Base-by-base conservation (phyloP, 495 filamentous ascomycete genomes). In the Xylaria acuta region DNA sequence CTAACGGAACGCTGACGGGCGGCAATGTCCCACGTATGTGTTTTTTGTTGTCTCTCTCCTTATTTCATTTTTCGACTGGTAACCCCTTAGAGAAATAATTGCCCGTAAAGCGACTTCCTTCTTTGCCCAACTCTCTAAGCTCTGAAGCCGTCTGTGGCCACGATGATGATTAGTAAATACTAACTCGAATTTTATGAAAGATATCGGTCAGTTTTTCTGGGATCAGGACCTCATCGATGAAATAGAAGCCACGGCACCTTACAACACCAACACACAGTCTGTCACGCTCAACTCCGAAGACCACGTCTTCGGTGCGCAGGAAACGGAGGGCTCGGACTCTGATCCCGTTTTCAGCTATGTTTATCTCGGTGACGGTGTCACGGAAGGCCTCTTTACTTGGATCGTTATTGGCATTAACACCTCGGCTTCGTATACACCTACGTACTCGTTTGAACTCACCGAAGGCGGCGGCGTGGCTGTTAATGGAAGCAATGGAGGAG, bases 181-280 rank as follows among this genome's bases (percentile, higher is more conserved):
- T 83, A 79, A n/a, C 84, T 83, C 53, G 88, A 86, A n/a, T 70
- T 74, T 0, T 84, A 3, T 87, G 14, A 80, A 85, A 1, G 86
- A 91, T 77, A 81, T 90, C 63, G 89, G 89, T 25, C 88, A 92
- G 77, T 60, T 90, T 56, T 91, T 90, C 87, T 91, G 86, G 69
- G 87, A 90, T 75, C 83, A 89, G 73, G 78, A 82, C 38, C 85
- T 91, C 3, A 81, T 54, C 49, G 49, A 54, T n/a, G 25, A 75
- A 2, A 85, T 87, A 58, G 86, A 90, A 70, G 76, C 78, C 34
- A 79, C 79, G 1, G 71, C 78, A 6, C 89, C 89, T 0, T 91
- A 92, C 78, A 84, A 75, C 74, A 84, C 76, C 54, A 91, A 91
- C 80, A 86, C 77, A 14, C 79, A 86, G 64, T 72, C 73, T 20